Evolutionary conservation across 2,329 filamentous ascomycete species (phyloP).

Genomic region (Penicillium sp.): DNA sequence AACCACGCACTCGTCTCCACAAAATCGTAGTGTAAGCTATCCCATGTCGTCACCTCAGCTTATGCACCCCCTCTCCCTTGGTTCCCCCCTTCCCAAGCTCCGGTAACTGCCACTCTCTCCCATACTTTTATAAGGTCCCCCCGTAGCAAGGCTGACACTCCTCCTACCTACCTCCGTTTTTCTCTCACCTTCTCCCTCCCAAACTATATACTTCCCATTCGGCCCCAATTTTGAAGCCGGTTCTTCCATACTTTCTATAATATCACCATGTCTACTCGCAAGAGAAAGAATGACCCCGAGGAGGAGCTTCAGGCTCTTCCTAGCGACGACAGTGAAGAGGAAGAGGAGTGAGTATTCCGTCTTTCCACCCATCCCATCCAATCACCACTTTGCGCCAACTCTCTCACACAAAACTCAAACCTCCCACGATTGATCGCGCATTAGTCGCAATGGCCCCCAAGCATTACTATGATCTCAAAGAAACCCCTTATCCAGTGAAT

Average conservation of each 20-base stretch:
- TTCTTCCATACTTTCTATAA: constrained; percentile 35
- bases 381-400: background rate
- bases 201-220: constrained; percentile 34
- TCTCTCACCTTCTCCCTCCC: constrained; percentile 20
- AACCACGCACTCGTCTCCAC: constrained; percentile 18
- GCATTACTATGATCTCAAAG: background rate
- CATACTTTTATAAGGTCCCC: constrained; percentile 2
- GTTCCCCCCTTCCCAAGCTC: constrained; percentile 7
- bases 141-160: constrained; percentile 25
- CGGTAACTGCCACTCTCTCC: constrained; percentile 15
- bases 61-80: constrained; percentile 15
- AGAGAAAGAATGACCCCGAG: constrained; percentile 52
- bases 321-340: constrained; percentile 52
- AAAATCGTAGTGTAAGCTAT: constrained; percentile 16
- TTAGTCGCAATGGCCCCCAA: background rate
- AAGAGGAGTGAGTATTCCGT: constrained; percentile 48
- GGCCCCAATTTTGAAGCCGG: constrained; percentile 21
- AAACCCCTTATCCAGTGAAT: background rate
- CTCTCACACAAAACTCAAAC: background rate
- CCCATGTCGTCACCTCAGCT: constrained; percentile 24
- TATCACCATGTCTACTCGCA: constrained; percentile 50
- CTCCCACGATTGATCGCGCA: constrained; percentile 7
- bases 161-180: constrained; percentile 23
- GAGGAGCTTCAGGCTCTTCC: constrained; percentile 51
- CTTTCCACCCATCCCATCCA: background rate